Evolutionary conservation across 2,329 filamentous ascomycete species (phyloP).

Genomic region (Pestalotiopsis sp.): DNA sequence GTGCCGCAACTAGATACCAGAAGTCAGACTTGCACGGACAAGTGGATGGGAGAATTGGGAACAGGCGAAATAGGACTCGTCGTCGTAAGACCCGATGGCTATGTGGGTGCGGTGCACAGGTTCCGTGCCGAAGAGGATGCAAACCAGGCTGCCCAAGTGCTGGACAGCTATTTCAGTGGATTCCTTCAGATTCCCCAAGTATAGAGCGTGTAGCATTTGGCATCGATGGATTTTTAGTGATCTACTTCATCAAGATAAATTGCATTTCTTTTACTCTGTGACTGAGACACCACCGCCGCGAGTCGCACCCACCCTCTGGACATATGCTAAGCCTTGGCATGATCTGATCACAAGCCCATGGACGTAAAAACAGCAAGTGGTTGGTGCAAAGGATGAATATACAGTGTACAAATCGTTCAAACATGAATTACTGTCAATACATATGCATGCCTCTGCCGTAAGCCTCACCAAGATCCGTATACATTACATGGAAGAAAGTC

Average conservation of each 20-base stretch:
- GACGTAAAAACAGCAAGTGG: neutral
- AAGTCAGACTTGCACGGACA: conserved; percentile 24
- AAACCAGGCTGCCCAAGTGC: conserved; percentile 54
- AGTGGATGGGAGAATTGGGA: conserved; percentile 27
- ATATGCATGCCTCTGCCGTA: neutral
- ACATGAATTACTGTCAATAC: neutral
- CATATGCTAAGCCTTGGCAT: too few species aligned
- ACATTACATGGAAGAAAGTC: neutral
- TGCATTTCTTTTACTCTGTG: too few species aligned
- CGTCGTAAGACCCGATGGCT: conserved; percentile 30
- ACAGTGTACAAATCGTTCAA: neutral
- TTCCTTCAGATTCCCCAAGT: conserved; percentile 52
- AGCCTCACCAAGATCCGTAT: neutral
- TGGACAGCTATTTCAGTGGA: conserved; percentile 56
- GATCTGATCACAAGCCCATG: too few species aligned
- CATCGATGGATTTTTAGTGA: neutral
- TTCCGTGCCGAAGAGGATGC: conserved; percentile 41
- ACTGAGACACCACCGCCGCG: too few species aligned
- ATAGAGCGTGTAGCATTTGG: neutral
- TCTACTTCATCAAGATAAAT: neutral
- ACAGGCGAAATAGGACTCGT: conserved; percentile 25
- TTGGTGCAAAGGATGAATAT: neutral
- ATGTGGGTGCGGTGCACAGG: conserved; percentile 27
- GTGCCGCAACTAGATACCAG: conserved; percentile 28
- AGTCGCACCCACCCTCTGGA: too few species aligned